Conservation (phyloP, 768 basidiomycete species). For the Amanita muscaria region DNA sequence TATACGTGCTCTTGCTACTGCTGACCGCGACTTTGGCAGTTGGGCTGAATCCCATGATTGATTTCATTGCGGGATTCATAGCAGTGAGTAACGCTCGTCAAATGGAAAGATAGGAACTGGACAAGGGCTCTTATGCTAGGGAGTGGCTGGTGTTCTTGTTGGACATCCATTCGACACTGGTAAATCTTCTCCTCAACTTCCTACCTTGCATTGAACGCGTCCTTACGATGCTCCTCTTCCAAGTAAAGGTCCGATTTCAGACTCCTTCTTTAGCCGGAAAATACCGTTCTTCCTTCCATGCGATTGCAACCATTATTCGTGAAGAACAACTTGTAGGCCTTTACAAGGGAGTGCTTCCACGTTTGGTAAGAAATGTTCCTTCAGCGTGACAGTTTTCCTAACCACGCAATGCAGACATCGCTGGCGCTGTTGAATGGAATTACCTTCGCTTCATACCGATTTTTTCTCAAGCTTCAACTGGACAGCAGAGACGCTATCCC, state of each 20-base stretch:
- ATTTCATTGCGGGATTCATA: slow-evolving; percentile 74
- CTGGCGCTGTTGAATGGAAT: slow-evolving; percentile 77
- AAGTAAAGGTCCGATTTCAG: slow-evolving; percentile 83
- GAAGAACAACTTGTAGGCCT: slow-evolving; percentile 64
- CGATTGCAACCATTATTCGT: slow-evolving; percentile 55
- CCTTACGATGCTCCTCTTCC: slow-evolving; percentile 3
- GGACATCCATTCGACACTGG: slow-evolving; percentile 72
- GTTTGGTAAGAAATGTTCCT: slow-evolving; percentile 45
- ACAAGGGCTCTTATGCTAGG: slow-evolving; percentile 28
- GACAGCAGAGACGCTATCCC: slow-evolving; percentile 39
- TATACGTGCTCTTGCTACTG: too few species aligned
- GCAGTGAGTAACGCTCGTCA: slow-evolving; percentile 27
- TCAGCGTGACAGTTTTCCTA: not conserved
- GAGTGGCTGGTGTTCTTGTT: slow-evolving; percentile 55
- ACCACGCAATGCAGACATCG: slow-evolving; percentile 39
- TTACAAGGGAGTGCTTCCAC: slow-evolving; percentile 73
- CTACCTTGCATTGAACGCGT: too few species aligned
- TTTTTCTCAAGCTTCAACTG: slow-evolving; percentile 64
- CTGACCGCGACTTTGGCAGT: too few species aligned
- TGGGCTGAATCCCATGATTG: slow-evolving; percentile 53
- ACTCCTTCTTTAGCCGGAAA: slow-evolving; percentile 45
- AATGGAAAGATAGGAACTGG: too few species aligned
- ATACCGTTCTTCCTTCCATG: slow-evolving; percentile 59
- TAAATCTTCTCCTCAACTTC: slow-evolving; percentile 5
- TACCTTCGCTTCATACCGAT: slow-evolving; percentile 78